Base-by-base conservation (phyloP, 495 filamentous ascomycete genomes). In the Bathelium albidoporum region DNA sequence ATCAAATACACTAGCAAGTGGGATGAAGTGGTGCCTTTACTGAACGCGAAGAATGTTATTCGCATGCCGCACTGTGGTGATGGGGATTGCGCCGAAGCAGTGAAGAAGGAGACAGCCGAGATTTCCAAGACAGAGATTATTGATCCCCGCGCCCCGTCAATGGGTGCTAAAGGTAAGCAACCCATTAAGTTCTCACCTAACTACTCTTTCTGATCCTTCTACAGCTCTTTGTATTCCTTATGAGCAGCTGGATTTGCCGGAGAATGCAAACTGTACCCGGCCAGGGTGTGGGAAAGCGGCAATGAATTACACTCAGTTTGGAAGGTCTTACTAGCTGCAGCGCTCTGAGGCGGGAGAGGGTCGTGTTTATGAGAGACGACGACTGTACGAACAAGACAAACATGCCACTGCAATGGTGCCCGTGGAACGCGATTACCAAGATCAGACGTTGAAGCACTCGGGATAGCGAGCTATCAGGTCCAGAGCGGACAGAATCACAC, bases 1-100 rank as follows among this genome's bases (percentile, higher is more conserved):
- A 60, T 60, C 32, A 39, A 60, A 32, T 60, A 39, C 59, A 60
- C 59, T 14, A 60, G 59, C 32, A 60, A 60, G 29, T 60, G 59
- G 59, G 59, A 60, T n/a, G 59, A 60, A 26, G 59, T 60, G 14
- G 59, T 32, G n/a, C 26, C 59, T 41, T n/a, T 60, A 11, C 59
- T 60, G 3, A 60, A 39, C 59, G 59, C 59, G 59, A 60, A 60
- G 59, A 60, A 41, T 41, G 59, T 60, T 2, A 60, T 60, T 60
- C 32, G 59, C 28, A 60, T 60, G 26, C 32, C 59, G 14, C 59
- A 60, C 32, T 60, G 59, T 32, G 59, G 59, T 34, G 26, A 32
- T n/a, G 32, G 59, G 20, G 59, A 12, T 26, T 60, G 59, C 39
- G 59, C 59, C 26, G 59, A 60, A n/a, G 29, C 32, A n/a, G 26